Conservation (phyloP, 805 yeast species). For the Sugiyamaella marilandica region DNA sequence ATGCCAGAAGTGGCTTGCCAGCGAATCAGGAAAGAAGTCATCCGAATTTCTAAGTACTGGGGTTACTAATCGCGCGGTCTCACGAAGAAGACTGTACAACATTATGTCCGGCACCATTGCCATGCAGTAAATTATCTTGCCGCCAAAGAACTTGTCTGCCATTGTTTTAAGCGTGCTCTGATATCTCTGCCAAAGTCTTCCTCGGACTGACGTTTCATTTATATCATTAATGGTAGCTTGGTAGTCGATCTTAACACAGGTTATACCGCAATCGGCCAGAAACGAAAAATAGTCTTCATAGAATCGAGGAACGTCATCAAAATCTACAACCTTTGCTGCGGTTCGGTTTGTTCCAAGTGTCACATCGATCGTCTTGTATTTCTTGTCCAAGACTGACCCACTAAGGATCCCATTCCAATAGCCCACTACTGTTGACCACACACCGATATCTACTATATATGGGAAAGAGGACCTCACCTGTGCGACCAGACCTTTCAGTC, state of each 20-base stretch:
- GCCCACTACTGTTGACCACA: conserved; percentile 33
- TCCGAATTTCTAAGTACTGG: conserved; percentile 30
- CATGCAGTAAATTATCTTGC: conserved; percentile 29
- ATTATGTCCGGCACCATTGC: conserved; percentile 26
- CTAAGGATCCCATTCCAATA: conserved; percentile 31
- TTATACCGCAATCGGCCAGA: conserved; percentile 23
- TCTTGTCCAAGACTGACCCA: conserved; percentile 22
- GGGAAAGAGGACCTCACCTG: conserved; percentile 18
- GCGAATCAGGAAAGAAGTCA: conserved; percentile 30
- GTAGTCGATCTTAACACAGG: conserved; percentile 29
- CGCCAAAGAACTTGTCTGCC: conserved; percentile 22
- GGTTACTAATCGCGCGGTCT: conserved; percentile 5
- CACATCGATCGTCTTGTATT: conserved; percentile 16
- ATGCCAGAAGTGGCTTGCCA: conserved; percentile 29
- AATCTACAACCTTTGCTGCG: conserved; percentile 1
- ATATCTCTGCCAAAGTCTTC: conserved; percentile 20
- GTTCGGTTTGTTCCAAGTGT: conserved; percentile 3
- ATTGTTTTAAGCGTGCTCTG: conserved; percentile 25
- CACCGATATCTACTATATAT: conserved; percentile 28
- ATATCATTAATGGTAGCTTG: conserved; percentile 27
- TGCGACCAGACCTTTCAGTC: conserved; percentile 26
- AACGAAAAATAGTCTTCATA: conserved; percentile 28
- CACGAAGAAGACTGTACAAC: conserved; percentile 11
- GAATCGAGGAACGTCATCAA: conserved; percentile 17
- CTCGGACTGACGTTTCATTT: conserved; percentile 12